phyloP scores from a whole-genome alignment of 2,329 filamentous ascomycete species.

The Phaeosphaeriaceae sp. region DNA sequence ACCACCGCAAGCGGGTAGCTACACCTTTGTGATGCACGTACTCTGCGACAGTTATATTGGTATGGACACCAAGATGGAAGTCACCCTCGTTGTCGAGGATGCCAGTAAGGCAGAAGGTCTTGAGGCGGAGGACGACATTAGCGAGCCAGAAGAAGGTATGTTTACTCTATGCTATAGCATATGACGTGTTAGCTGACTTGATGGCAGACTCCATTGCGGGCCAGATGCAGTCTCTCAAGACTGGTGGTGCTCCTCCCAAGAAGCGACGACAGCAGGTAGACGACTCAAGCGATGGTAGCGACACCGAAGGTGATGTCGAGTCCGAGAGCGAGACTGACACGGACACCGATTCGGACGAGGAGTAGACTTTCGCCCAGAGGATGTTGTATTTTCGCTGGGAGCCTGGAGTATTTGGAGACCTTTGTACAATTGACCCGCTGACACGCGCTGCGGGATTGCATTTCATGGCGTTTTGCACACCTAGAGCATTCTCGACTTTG shows the following conservation, averaged over 20 bases:
- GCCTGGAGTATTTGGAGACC: constrained; percentile 12
- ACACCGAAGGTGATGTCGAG: constrained; percentile 68
- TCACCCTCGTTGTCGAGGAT: constrained; percentile 88
- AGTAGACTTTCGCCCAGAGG: constrained; percentile 29
- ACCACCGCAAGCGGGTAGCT: constrained; percentile 88
- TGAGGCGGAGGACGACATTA: constrained; percentile 90
- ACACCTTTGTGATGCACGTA: constrained; percentile 92
- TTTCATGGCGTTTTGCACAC: constrained; percentile 37
- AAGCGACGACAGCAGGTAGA: constrained; percentile 65
- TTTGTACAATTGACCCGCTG: constrained; percentile 16
- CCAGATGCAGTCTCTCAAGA: constrained; percentile 88
- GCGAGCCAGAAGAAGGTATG: constrained; percentile 96
- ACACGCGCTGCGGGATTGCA: constrained; percentile 17
- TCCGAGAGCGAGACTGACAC: constrained; percentile 59
- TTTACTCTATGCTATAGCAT: constrained; percentile 21
- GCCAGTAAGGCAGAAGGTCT: constrained; percentile 82
- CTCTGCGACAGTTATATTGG: constrained; percentile 95
- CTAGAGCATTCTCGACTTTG: constrained; percentile 7
- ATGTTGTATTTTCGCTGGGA: neutral
- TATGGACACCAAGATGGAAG: constrained; percentile 90
- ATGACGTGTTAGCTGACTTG: constrained; percentile 28
- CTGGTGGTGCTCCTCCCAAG: constrained; percentile 63
- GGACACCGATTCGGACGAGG: constrained; percentile 51
- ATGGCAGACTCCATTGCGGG: constrained; percentile 81
- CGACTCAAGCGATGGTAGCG: constrained; percentile 68